phyloP scores from a whole-genome alignment of 345 rosid genomes.

The Gossypium anomalum region DNA sequence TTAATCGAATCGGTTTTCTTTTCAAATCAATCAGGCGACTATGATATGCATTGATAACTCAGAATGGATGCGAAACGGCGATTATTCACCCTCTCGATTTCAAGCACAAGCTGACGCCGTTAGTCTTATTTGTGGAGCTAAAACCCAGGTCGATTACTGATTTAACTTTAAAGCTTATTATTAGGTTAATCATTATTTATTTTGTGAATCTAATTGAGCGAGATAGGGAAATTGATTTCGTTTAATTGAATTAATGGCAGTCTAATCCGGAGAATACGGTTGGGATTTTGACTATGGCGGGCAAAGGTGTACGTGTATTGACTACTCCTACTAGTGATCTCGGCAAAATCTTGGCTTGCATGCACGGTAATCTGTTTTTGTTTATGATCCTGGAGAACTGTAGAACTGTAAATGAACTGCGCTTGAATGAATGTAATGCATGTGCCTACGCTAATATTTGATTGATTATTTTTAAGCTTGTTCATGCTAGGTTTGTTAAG shows the following conservation, averaged over 20 bases:
- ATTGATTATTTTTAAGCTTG: no score
- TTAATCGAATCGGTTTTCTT: not conserved
- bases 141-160: constrained; percentile 50
- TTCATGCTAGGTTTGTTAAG: no score
- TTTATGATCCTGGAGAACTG: not conserved
- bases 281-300: constrained; percentile 77
- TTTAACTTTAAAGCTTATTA: not conserved
- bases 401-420: no score
- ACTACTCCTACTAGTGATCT: constrained; percentile 75
- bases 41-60: constrained; percentile 85
- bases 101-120: constrained; percentile 78
- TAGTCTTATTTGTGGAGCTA: constrained; percentile 67
- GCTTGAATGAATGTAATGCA: no score
- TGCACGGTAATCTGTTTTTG: constrained; percentile 53
- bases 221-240: not conserved
- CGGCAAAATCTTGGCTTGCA: constrained; percentile 67
- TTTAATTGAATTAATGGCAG: constrained; percentile 30
- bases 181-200: not conserved
- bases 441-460: no score
- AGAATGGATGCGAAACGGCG: constrained; percentile 88
- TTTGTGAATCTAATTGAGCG: no score
- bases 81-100: constrained; percentile 62
- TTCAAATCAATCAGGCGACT: constrained; percentile 47
- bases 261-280: constrained; percentile 84
- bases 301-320: constrained; percentile 74